Base-by-base conservation (phyloP, 768 basidiomycete species). In the Panaeolus cyanescens region DNA sequence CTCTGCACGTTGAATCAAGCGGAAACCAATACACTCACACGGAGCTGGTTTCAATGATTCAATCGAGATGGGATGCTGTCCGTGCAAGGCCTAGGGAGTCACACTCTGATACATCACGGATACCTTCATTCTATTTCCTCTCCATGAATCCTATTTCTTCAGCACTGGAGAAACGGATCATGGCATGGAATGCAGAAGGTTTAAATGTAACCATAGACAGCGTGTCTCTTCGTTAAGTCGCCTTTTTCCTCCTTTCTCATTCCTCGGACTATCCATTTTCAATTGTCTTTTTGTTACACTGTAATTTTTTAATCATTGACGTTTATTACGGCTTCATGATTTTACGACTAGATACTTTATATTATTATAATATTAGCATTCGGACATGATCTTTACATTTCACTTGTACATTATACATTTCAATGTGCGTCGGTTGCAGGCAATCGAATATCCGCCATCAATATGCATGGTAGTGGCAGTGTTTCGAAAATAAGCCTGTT, bases 1-100 rank as follows among this genome's bases (percentile, higher is more conserved):
- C 60, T 10, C 60, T 77, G 4, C 66, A 67, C 57, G 40, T 81
- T 6, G 71, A 79, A 55, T 77, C 76, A 58, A 67, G 71, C 55
- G 79, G 80, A n/a, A 71, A 67, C 28, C 62, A 58, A 1, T 74
- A 72, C 62, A 68, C 66, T n/a, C 60, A 68, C 50, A 20, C 55
- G 5, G 60, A 55, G 7, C 56, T 80, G 12, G 50, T 74, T 30
- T 65, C 71, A 2, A 67, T 80, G 45, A 62, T 82, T 19, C 63
- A 73, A 20, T 78, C 78, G 36, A 70, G 78, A 33, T 69, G 71
- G 68, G 67, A 62, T 34, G 28, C 54, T 28, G 55, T 31, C 28
- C 36, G 40, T 17, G 22, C 60, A n/a, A 25, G 56, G 37, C 45
- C 42, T n/a, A n/a, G n/a, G n/a, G n/a, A n/a, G n/a, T n/a, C 53